These are phyloP conservation scores for Sporothrix inflata DNA, from an alignment of 2,329 filamentous ascomycete genomes.

Conservation along the genomic window DNA sequence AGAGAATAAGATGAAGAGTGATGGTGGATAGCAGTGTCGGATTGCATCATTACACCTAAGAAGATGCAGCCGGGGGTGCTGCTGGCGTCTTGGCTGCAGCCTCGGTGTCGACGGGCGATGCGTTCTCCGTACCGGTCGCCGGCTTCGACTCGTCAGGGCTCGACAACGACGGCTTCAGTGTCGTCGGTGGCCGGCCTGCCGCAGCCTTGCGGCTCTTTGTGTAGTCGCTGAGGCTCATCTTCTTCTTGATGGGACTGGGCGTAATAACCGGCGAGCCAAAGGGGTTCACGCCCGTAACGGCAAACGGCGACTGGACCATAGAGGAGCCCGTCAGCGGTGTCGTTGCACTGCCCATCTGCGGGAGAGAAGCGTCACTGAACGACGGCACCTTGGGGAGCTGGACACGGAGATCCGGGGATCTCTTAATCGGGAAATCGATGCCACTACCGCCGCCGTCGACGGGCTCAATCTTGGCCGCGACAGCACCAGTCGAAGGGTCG, in stretches of 20 bases:
- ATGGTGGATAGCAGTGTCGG: background rate
- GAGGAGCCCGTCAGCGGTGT: constrained; percentile 52
- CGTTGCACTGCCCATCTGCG: constrained; percentile 38
- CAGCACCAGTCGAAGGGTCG: background rate
- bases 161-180: constrained; percentile 45
- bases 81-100: background rate
- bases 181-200: constrained; percentile 46
- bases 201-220: constrained; percentile 61
- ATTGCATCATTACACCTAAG: background rate
- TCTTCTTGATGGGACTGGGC: constrained; percentile 68
- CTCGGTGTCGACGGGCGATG: background rate
- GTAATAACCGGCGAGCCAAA: constrained; percentile 48
- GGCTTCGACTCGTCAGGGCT: constrained; percentile 47
- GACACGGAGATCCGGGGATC: constrained; percentile 54
- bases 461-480: constrained; percentile 23
- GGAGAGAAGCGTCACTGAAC: constrained; percentile 34
- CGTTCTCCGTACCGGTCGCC: constrained; percentile 38
- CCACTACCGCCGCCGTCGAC: constrained; percentile 12
- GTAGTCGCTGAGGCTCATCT: constrained; percentile 68
- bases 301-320: constrained; percentile 56
- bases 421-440: constrained; percentile 40
- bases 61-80: background rate
- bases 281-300: constrained; percentile 47
- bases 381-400: constrained; percentile 57
- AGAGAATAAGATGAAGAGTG: background rate